Base-by-base conservation (phyloP, 1,284 basidiomycete species). In the Fistulina hepatica region DNA sequence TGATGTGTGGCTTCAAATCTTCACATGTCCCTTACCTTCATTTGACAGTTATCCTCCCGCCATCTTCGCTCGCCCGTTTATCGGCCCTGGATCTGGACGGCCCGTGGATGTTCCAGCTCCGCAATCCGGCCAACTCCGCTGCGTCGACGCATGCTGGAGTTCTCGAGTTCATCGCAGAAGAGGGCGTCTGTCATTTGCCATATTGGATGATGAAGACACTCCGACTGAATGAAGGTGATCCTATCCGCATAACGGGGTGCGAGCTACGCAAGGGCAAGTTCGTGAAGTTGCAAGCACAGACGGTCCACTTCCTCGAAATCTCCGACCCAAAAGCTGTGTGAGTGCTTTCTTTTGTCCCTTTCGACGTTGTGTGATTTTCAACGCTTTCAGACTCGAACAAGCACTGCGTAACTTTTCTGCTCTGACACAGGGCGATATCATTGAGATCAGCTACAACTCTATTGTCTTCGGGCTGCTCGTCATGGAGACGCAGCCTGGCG, bases 171-270 rank as follows among this genome's bases (percentile, higher is more conserved):
- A 97, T 97, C 47, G 94, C 95, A 1, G 86, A 97, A 41, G 93
- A 97, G 57, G 95, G 95, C 11, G 73, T 85, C 15, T 93, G 95
- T 3, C 86, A 98, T 63, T 67, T 99, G 10, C 95, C 95, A 0
- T 86, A 91, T 46, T 99, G 95, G 95, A 97, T 98, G 91, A 99
- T 99, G 95, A 89, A 86, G 60, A 89, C 89, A 6, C 66, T 99
- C 7, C 75, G 84, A 19, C 64, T 99, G 20, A 81, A 82, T 36
- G 95, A 99, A 58, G 95, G 95, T 10, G 94, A 98, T 61, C 81
- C 90, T 4, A 86, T 99, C 44, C 80, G 92, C 24, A 79, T 98
- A 30, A 92, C 83, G 2, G 93, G 93, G 2, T 71, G 83, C 0
- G 79, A 83, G 42, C 69, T 97, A 10, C 81, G 81, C 0, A 97